Evolutionary conservation across 2,329 filamentous ascomycete species (phyloP), one percentile per base, ranked within the genome.

Genomic region (Sclerotinia subarctica): DNA sequence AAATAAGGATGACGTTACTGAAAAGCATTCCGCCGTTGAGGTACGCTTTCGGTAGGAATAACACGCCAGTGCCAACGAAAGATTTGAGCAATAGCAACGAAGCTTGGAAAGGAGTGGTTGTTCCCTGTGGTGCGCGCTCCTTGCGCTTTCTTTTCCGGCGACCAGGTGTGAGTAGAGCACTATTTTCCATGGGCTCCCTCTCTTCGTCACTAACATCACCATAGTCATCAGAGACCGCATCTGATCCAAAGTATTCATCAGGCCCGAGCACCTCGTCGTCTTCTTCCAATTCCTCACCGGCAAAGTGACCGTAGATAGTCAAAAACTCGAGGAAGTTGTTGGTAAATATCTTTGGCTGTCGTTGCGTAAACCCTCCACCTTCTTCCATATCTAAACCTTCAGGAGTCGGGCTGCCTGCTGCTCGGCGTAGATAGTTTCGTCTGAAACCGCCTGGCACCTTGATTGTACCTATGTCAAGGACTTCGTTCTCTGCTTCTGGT

Each of bases 21-120:
- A 99, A 99, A 21, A 97, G 81, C 94, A 99, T 98, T 69, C 95
- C 95, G 66, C 95, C 95, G 75, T 97, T 99, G 72, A 97, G 85
- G 77, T 95, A 99, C 5, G 95, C 94, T 59, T 93, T 89, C 0
- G 94, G 94, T 46, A 98, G 82, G 81, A 98, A 98, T 21, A 98
- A 83, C 11, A 98, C 94, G 67, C 94, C 94, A 0, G 95, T 99
- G 26, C 96, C 95, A 59, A 99, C 95, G 77, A 99, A 99, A 0
- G 94, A 98, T 82, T 99, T 99, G 72, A 99, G 87, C 53, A 99
- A 83, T 66, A 99, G 84, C 73, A 97, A 80, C 15, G 91, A 89
- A 13, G 95, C 94, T 70, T 91, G 92, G 71, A 88, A 89, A 4
- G 91, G 88, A 62, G 87, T 90, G 74, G 92, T 94, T 66, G 89